Conservation (phyloP, 2,329 filamentous ascomycete species). For the Epichloe brachyelytri region DNA sequence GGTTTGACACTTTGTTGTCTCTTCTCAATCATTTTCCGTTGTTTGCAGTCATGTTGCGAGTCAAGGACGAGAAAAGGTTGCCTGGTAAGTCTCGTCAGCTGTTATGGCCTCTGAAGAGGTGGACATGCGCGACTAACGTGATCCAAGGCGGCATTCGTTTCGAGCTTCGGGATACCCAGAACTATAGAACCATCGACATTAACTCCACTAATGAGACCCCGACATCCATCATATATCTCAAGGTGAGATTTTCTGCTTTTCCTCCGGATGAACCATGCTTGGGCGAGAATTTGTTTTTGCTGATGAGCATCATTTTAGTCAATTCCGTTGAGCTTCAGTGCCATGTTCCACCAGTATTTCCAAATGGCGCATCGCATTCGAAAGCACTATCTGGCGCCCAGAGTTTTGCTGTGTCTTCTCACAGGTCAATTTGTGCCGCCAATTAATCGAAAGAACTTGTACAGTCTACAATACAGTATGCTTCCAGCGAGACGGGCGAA, state of each 20-base stretch:
- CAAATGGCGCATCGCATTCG: constrained; percentile 84
- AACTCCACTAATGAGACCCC: constrained; percentile 36
- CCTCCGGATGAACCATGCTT: no score
- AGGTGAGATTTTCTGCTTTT: constrained; percentile 38
- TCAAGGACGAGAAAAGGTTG: constrained; percentile 83
- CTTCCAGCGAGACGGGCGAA: constrained; percentile 69
- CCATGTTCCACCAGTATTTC: constrained; percentile 96
- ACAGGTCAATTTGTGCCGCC: constrained; percentile 90
- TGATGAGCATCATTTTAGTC: constrained; percentile 41
- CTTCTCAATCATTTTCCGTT: constrained; percentile 96
- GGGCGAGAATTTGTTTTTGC: not conserved
- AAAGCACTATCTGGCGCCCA: constrained; percentile 86
- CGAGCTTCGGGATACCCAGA: constrained; percentile 66
- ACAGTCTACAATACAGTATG: constrained; percentile 97
- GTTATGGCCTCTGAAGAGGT: not conserved
- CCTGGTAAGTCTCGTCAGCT: constrained; percentile 47
- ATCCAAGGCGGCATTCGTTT: constrained; percentile 58
- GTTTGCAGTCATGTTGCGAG: constrained; percentile 88
- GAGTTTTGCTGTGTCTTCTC: constrained; percentile 75
- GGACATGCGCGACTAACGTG: constrained; percentile 5
- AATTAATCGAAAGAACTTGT: constrained; percentile 86
- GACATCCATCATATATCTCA: constrained; percentile 75
- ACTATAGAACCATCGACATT: constrained; percentile 28
- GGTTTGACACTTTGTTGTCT: constrained; percentile 80
- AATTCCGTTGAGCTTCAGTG: constrained; percentile 76